Evolutionary conservation across 768 basidiomycete genomes (phyloP).

Genomic region (Russula sp.): DNA sequence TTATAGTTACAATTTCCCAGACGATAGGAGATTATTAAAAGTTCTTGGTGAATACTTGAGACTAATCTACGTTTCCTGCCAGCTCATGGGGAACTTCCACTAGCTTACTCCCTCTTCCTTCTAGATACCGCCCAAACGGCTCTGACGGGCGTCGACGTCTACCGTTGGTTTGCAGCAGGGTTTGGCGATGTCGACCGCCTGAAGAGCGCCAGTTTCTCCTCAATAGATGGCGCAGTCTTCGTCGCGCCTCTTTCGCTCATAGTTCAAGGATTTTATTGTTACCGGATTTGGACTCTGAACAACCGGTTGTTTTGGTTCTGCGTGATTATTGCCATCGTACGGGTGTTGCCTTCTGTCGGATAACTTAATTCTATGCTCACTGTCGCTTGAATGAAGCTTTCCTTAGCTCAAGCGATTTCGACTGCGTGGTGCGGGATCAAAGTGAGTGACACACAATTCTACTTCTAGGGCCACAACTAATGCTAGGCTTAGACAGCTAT

Average conservation of each 20-base stretch:
- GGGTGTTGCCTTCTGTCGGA: too few relatives aligned
- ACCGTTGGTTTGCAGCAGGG: slow-evolving; percentile 3
- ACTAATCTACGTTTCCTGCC: background rate
- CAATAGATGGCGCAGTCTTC: background rate
- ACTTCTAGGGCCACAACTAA: background rate
- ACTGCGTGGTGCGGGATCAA: slow-evolving; percentile 8
- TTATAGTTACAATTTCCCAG: slow-evolving; percentile 9
- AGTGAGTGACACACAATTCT: background rate
- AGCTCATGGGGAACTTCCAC: background rate
- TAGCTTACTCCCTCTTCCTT: background rate
- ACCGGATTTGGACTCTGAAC: slow-evolving; percentile 5
- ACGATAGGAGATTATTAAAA: slow-evolving; percentile 1
- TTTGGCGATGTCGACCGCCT: slow-evolving; percentile 3
- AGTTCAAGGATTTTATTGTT: background rate
- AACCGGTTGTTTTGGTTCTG: background rate
- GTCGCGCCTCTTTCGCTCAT: background rate
- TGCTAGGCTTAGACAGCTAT: background rate
- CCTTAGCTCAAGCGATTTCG: background rate
- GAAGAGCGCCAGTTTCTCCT: background rate
- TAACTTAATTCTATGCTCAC: too few relatives aligned
- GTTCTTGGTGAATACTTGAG: background rate
- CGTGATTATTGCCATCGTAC: background rate
- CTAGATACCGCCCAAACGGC: background rate
- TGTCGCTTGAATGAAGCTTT: background rate
- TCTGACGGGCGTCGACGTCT: background rate